A percentile compares a stretch with the other conserved stretches of the same genome.
phyloP scores from a whole-genome alignment of 2,329 filamentous ascomycete genomes.

The Sarocladium oryzae region DNA sequence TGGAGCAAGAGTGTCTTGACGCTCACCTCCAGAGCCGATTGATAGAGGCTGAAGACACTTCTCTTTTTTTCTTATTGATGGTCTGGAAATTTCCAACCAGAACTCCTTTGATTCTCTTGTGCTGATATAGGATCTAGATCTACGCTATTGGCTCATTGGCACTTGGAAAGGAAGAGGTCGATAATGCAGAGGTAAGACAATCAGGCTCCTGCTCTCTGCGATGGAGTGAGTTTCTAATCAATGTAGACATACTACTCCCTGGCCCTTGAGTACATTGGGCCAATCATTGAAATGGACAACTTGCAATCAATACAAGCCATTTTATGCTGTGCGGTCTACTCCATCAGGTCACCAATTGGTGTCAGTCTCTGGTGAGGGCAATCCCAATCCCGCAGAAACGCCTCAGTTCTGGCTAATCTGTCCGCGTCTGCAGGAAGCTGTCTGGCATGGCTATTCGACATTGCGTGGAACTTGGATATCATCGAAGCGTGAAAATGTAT shows the following conservation, averaged over 20 bases:
- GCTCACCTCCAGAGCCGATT: neutral
- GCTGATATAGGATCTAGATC: constrained; percentile 22
- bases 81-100: neutral
- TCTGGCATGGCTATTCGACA: constrained; percentile 27
- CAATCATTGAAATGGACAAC: constrained; percentile 19
- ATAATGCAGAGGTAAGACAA: constrained; percentile 9
- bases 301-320: constrained; percentile 26
- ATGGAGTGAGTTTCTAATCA: neutral
- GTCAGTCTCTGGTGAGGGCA: constrained; percentile 1
- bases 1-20: neutral
- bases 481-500: constrained; percentile 20
- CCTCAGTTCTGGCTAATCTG: neutral
- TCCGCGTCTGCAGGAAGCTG: constrained; percentile 17
- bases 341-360: constrained; percentile 12
- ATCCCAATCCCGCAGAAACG: neutral
- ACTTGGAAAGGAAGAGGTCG: constrained; percentile 2
- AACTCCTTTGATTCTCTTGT: too few species aligned
- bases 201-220: constrained; percentile 7
- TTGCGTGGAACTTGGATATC: constrained; percentile 28
- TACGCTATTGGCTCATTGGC: constrained; percentile 9
- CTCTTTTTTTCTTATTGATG: constrained; percentile 5
- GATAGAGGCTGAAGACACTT: neutral
- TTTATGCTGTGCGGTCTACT: constrained; percentile 25
- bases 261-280: constrained; percentile 17
- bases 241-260: constrained; percentile 15